These are phyloP conservation scores for Phytomonas sp. DNA, from an alignment of 208 protist genomes.

Conservation along the genomic window DNA sequence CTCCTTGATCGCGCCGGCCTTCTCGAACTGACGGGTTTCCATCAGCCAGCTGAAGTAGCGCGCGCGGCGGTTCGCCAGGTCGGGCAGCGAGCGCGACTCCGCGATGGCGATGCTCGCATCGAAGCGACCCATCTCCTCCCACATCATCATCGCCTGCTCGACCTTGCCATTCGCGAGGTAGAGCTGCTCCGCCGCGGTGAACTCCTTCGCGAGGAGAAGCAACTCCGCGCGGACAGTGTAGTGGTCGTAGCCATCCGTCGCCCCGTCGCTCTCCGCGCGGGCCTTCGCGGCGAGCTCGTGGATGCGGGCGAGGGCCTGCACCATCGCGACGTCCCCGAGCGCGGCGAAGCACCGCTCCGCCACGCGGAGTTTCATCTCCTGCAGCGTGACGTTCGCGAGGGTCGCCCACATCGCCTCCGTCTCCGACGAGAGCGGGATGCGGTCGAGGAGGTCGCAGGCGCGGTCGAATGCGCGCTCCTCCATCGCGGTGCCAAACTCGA, in stretches of 20 bases:
- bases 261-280: constrained; percentile 34
- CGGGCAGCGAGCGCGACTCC: constrained; percentile 69
- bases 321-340: constrained; percentile 91
- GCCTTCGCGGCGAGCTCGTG: constrained; percentile 74
- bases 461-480: constrained; percentile 88
- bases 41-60: constrained; percentile 94
- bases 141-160: constrained; percentile 94
- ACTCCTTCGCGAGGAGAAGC: constrained; percentile 86
- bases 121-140: constrained; percentile 92
- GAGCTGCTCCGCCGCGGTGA: constrained; percentile 90
- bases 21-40: constrained; percentile 93
- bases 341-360: constrained; percentile 95
- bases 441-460: constrained; percentile 90
- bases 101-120: constrained; percentile 90
- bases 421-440: constrained; percentile 73
- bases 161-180: constrained; percentile 91
- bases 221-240: constrained; percentile 87
- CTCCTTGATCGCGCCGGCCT: constrained; percentile 92
- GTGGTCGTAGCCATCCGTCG: constrained; percentile 83
- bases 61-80: constrained; percentile 75
- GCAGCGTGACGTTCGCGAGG: constrained; percentile 78
- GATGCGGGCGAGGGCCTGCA: constrained; percentile 86
- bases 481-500: constrained; percentile 94
- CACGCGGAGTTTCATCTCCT: constrained; percentile 84
- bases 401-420: constrained; percentile 95